Evolutionary conservation across 1,139 yeast genomes (phyloP), one percentile per base, ranked within the genome.

Genomic region (Suzukiozyma palmioleophila): DNA sequence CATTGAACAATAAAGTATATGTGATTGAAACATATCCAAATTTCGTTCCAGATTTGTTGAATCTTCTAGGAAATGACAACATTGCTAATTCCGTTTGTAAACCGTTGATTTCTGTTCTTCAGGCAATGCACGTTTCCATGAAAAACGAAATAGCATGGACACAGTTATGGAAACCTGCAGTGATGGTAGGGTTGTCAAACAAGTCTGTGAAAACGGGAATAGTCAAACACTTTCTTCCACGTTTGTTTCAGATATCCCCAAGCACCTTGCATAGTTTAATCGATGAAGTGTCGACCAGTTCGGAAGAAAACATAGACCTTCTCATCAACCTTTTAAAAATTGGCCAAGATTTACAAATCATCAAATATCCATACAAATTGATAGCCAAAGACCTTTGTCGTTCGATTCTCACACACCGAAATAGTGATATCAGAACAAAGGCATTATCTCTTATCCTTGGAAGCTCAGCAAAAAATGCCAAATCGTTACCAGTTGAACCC

Each of bases 51-150:
- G 61, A 63, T 6, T 69, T 86, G 8, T 55, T 85, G 8, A 47
- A 62, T 0, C 57, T 70, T 8, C 77, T 85, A 64, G 61, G 69
- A 47, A 69, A 81, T 1, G 79, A 77, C 48, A 75, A 86, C 0
- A 56, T 86, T 39, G 84, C 94, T 0, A 84, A 80, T 47, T 74
- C 84, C 1, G 73, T 83, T 12, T 83, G 87, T 22, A 84, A 81
- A 53, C 72, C 85, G 12, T 49, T 87, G 1, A 66, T 69, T 12
- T 57, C 79, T 0, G 49, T 84, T 2, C 64, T 67, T 39, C 56
- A 63, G 24, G 66, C 66, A 5, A 21, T 50, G 2, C 46, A 51
- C 26, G 39, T 37, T 13, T 22, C 28, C 10, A 24, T 38, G 6
- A 39, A 39, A 11, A 51, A 50, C 5, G 48, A 56, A 42, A 53